Base-by-base conservation (phyloP, 169 alveolate species). In the Perkinsus olseni region DNA sequence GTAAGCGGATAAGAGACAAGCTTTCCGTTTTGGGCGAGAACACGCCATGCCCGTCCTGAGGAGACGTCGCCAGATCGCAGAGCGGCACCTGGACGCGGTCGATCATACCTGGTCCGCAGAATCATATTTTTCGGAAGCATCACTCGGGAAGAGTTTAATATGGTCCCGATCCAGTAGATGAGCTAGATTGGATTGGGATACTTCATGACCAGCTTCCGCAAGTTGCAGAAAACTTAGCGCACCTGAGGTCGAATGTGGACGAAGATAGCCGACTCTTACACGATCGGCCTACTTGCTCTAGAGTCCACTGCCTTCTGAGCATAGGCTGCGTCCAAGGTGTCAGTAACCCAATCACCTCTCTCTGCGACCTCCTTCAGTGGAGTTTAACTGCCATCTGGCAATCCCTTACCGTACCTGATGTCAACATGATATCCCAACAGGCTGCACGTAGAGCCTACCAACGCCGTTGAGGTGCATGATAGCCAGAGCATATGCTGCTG, bases 131-230 rank as follows among this genome's bases (percentile, higher is more conserved):
- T 62, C 82, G 34, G 82, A 13, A 3, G 82, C 82, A 4, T 62
- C 82, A 24, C 10, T 62, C 1, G 31, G 34, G 82, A 62, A 62
- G 28, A 62, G 82, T 24, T 62, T 62, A 62, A 62, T 28, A 24
- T 62, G 82, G 82, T 62, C 82, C 17, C 82, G 82, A 92, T 95
- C 96, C 38, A 95, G 45, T n/a, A 95, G 92, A 92, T 92, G 94
- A n/a, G 96, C 96, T 38, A 94, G 92, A n/a, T 95, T 94, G 94
- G 93, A 92, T 94, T 95, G 96, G 17, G 96, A 74, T 31, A 95
- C 96, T 91, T 95, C 96, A 90, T 94, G 96, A 37, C 96, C 96
- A 0, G 96, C 96, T 92, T 95, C 96, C 0, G 96, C 94, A 36
- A 94, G 95, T 39, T 92, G 94, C n/a, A 94, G 92, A 40, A 94